A percentile compares a stretch with the other conserved stretches of the same genome.
Evolutionary conservation across 805 yeast species (phyloP).

Genomic region (Candida morakotiae): DNA sequence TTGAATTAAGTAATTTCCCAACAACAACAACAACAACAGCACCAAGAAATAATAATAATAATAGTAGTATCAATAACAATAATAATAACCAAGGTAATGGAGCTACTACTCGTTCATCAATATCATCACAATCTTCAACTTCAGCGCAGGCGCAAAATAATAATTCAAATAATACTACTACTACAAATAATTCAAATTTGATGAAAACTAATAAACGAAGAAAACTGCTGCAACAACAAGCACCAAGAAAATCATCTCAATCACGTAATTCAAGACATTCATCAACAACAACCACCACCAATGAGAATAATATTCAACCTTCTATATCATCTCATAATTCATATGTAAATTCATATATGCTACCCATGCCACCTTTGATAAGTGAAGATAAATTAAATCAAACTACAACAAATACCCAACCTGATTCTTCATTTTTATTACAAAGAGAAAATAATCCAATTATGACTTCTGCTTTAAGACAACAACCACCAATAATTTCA

Average conservation of each 20-base stretch:
- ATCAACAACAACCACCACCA: slow-evolving; percentile 4
- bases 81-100: not conserved
- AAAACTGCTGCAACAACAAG: slow-evolving; percentile 4
- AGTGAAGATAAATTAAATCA: slow-evolving; percentile 4
- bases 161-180: not conserved
- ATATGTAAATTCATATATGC: slow-evolving; percentile 8
- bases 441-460: slow-evolving; percentile 8
- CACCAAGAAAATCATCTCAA: not conserved
- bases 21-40: slow-evolving; percentile 1
- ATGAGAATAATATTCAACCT: slow-evolving; percentile 12
- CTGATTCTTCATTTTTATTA: slow-evolving; percentile 7
- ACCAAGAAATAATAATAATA: not conserved
- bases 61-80: not conserved
- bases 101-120: not conserved
- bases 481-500: slow-evolving; percentile 2
- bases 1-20: slow-evolving; percentile 5
- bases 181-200: no score
- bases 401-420: not conserved
- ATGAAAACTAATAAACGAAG: slow-evolving; percentile 6
- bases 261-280: not conserved
- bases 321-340: slow-evolving; percentile 12
- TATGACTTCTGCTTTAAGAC: slow-evolving; percentile 7
- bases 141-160: slow-evolving; percentile 5
- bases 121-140: slow-evolving; percentile 3
- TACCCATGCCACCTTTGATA: slow-evolving; percentile 13